A percentile compares a stretch with the other conserved stretches of the same genome.
phyloP scores from a whole-genome alignment of 345 rosid genomes.

The Salix exigua region DNA sequence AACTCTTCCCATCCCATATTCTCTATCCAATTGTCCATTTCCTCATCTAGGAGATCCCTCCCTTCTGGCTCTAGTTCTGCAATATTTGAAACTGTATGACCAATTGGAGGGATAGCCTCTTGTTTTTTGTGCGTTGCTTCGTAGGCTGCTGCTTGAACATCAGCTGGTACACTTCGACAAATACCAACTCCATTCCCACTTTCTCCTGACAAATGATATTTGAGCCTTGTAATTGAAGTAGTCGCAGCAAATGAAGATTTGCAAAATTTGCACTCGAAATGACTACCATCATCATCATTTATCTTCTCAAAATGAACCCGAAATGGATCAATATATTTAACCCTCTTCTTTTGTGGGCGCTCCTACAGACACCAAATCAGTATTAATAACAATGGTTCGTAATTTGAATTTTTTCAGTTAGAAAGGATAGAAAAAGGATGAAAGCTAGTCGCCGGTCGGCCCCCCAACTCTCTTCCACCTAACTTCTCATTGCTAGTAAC shows the following conservation, averaged over 20 bases:
- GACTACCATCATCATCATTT: not conserved
- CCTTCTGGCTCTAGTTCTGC: not conserved
- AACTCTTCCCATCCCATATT: not conserved
- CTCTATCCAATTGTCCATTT: not conserved
- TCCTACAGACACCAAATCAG: not conserved
- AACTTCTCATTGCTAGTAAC: no score
- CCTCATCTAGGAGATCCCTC: not conserved
- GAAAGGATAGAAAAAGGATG: no score
- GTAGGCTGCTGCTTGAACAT: not conserved
- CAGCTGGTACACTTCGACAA: not conserved
- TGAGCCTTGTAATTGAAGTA: constrained; percentile 1
- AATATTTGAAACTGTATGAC: not conserved
- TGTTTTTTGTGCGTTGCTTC: not conserved
- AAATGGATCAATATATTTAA: not conserved
- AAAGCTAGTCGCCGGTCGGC: no score
- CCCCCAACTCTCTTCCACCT: no score
- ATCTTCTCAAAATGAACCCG: not conserved
- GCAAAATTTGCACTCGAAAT: not conserved
- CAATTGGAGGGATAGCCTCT: not conserved
- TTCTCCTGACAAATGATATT: not conserved
- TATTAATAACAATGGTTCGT: no score
- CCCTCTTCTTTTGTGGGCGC: not conserved
- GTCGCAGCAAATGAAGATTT: not conserved
- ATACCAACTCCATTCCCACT: not conserved
- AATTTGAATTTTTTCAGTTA: no score